Evolutionary conservation across 495 filamentous ascomycete species (phyloP).

Genomic region (Neurospora tetrasperma): DNA sequence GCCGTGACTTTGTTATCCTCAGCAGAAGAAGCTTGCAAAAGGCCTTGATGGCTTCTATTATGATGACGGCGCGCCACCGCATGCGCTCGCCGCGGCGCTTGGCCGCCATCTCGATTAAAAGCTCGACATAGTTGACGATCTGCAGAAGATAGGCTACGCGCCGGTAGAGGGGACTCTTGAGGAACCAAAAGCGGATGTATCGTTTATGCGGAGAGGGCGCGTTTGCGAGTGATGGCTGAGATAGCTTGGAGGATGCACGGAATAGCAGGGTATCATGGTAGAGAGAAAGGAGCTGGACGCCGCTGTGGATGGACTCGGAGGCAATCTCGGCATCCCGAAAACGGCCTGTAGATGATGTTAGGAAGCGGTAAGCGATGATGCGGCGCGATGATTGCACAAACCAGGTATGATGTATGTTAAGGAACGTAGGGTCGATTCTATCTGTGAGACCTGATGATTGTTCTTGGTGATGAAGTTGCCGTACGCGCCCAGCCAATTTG

Average conservation of each 20-base stretch:
- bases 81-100: slow-evolving; percentile 72
- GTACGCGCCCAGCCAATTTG: slow-evolving; percentile 72
- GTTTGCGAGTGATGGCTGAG: slow-evolving; percentile 32
- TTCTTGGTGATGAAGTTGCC: slow-evolving; percentile 92
- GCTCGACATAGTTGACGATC: slow-evolving; percentile 85
- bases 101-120: slow-evolving; percentile 77
- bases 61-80: slow-evolving; percentile 81
- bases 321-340: slow-evolving; percentile 90
- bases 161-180: slow-evolving; percentile 63
- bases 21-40: slow-evolving; percentile 74
- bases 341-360: slow-evolving; percentile 47
- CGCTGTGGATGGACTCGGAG: slow-evolving; percentile 84
- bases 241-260: slow-evolving; percentile 43
- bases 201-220: slow-evolving; percentile 68
- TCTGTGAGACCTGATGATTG: slow-evolving; percentile 78
- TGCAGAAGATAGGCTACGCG: slow-evolving; percentile 70
- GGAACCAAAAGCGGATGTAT: slow-evolving; percentile 84
- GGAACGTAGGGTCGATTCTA: slow-evolving; percentile 83
- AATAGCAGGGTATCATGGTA: slow-evolving; percentile 90
- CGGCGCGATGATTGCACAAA: slow-evolving; percentile 23
- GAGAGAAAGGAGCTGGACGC: slow-evolving; percentile 79
- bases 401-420: slow-evolving; percentile 93
- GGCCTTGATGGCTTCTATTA: slow-evolving; percentile 81
- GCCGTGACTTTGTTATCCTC: slow-evolving; percentile 71
- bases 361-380: not conserved